phyloP scores from a whole-genome alignment of 495 filamentous ascomycete species.

The Podospora conica region DNA sequence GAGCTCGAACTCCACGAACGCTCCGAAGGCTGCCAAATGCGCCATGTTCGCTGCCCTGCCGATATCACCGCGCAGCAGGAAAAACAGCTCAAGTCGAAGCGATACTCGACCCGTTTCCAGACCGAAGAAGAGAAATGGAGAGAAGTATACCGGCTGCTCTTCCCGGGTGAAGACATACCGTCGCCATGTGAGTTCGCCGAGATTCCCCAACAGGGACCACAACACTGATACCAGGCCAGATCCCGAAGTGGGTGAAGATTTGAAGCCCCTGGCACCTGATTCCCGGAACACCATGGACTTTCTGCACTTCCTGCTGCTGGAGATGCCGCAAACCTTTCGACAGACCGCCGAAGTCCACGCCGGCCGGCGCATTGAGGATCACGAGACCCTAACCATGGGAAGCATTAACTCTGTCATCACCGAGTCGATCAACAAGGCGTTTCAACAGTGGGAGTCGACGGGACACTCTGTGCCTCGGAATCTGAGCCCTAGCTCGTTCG shows the following conservation, averaged over 20 bases:
- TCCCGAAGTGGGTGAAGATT: constrained; percentile 22
- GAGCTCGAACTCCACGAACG: constrained; percentile 21
- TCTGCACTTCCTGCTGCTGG: constrained; percentile 23
- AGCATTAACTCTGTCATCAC: constrained; percentile 20
- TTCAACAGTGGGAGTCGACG: constrained; percentile 18
- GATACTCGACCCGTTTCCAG: constrained; percentile 16
- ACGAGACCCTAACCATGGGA: constrained; percentile 17
- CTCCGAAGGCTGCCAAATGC: constrained; percentile 15
- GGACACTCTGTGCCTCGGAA: constrained; percentile 3
- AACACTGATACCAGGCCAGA: constrained; percentile 22
- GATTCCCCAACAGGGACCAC: constrained; percentile 1
- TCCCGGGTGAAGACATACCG: constrained; percentile 23
- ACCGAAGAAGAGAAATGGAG: constrained; percentile 27
- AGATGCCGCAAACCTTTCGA: constrained; percentile 21
- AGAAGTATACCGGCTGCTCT: constrained; percentile 27
- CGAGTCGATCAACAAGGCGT: constrained; percentile 21
- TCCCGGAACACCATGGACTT: constrained; percentile 15
- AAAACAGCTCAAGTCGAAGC: constrained; percentile 24
- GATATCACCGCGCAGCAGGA: constrained; percentile 24
- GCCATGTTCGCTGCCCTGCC: constrained; percentile 8
- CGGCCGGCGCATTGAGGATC: constrained; percentile 12
- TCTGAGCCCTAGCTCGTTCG: background rate
- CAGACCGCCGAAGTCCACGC: constrained; percentile 18
- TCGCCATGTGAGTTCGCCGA: constrained; percentile 27
- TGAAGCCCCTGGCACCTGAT: constrained; percentile 16